Percentiles rank a stretch among this genome's conserved stretches.
phyloP scores from a whole-genome alignment of 1,139 yeast genomes.

The Meyerozyma sp. region DNA sequence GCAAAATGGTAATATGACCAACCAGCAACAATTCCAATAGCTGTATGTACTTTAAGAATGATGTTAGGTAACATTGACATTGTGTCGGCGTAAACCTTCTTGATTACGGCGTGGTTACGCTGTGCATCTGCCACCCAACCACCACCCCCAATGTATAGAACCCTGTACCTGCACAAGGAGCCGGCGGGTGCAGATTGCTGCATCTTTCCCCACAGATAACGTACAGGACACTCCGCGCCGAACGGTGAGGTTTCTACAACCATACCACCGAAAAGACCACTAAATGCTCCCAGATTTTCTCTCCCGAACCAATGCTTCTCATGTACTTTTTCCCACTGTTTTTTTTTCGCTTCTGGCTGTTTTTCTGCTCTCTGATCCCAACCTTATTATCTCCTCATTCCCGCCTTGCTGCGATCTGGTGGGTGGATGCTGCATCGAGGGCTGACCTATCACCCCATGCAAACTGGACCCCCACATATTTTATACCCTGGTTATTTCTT shows the following conservation, averaged over 20 bases:
- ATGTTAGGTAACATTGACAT: background rate
- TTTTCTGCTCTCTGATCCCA: background rate
- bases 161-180: background rate
- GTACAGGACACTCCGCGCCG: slow-evolving; percentile 2
- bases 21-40: slow-evolving; percentile 1
- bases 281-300: no score
- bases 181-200: background rate
- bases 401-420: slow-evolving; percentile 1
- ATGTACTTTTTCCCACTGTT: background rate
- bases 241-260: background rate
- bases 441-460: slow-evolving; percentile 1
- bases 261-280: no score
- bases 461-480: background rate
- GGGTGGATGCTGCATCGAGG: background rate
- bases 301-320: no score
- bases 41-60: slow-evolving; percentile 1
- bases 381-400: background rate
- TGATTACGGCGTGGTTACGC: no score
- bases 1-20: slow-evolving; percentile 36
- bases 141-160: background rate
- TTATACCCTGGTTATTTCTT: background rate
- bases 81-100: no score
- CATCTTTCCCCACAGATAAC: background rate
- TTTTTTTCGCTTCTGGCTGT: background rate
- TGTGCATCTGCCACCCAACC: background rate